Evolutionary conservation across 2,329 filamentous ascomycete species (phyloP).

Genomic region (Phyllosticta citriasiana): DNA sequence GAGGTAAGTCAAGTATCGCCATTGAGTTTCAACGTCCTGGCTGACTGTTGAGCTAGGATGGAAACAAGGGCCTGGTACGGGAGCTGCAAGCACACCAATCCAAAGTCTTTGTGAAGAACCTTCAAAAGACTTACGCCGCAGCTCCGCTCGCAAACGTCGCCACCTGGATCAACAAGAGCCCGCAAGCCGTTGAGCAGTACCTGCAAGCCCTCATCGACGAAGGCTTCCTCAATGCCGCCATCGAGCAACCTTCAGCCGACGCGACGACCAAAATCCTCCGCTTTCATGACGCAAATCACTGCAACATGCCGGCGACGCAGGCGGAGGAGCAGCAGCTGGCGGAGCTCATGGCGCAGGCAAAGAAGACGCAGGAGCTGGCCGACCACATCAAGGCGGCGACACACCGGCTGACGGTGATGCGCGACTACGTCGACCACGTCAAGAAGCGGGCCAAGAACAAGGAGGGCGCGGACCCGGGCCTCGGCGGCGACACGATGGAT

Average conservation of each 20-base stretch:
- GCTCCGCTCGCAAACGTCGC: constrained; percentile 47
- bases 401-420: constrained; percentile 45
- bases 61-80: constrained; percentile 59
- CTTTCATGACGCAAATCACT: constrained; percentile 36
- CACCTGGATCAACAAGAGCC: constrained; percentile 38
- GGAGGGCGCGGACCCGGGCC: constrained; percentile 23
- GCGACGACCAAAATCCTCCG: constrained; percentile 39
- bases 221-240: constrained; percentile 40
- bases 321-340: constrained; percentile 30
- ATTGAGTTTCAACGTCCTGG: neutral
- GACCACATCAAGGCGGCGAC: constrained; percentile 45
- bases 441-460: constrained; percentile 37
- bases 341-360: constrained; percentile 40
- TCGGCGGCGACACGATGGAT: constrained; percentile 25
- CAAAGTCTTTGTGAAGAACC: constrained; percentile 62
- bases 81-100: constrained; percentile 63
- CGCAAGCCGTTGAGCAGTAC: constrained; percentile 43
- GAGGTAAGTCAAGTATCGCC: constrained; percentile 34
- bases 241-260: constrained; percentile 34
- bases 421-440: constrained; percentile 47
- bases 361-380: constrained; percentile 41
- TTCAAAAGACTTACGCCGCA: constrained; percentile 63
- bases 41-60: constrained; percentile 40
- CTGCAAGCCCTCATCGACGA: constrained; percentile 43
- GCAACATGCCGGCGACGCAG: constrained; percentile 27